These are phyloP conservation scores for Lactarius indigo DNA, from an alignment of 768 basidiomycete species.

Conservation along the genomic window DNA sequence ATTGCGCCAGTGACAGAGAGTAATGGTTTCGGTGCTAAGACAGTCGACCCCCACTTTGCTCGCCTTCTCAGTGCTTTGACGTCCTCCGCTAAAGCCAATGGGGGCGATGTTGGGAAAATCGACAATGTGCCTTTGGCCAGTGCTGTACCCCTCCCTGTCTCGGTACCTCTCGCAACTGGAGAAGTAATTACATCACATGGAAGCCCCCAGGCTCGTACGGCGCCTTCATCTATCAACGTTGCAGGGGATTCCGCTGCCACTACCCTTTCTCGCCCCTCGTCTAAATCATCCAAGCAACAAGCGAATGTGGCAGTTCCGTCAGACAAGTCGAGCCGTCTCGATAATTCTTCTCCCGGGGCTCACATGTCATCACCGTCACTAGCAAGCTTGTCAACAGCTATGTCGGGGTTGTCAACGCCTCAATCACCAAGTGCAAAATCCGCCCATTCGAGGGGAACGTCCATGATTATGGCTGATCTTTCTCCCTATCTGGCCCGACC, in stretches of 20 bases:
- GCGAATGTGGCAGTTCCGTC: background rate
- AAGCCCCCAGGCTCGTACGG: conserved; percentile 4
- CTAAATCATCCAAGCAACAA: conserved; percentile 5
- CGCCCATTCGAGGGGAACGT: conserved; percentile 37
- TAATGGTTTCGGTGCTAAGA: conserved; percentile 31
- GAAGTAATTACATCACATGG: background rate
- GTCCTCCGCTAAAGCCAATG: conserved; percentile 41
- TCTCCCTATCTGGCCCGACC: conserved; percentile 64
- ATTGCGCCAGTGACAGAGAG: conserved; percentile 34
- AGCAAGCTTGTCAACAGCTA: conserved; percentile 5
- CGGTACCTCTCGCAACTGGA: background rate
- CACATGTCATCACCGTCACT: conserved; percentile 11
- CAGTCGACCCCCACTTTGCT: conserved; percentile 69
- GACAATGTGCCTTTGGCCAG: background rate
- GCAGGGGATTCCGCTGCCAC: background rate
- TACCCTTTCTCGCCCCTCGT: background rate
- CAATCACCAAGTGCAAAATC: conserved; percentile 22
- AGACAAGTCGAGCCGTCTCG: background rate
- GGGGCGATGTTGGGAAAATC: background rate
- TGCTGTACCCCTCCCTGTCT: background rate
- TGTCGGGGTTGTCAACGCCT: conserved; percentile 17
- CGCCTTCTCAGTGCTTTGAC: conserved; percentile 60
- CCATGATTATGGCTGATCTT: conserved; percentile 55
- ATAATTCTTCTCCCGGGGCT: background rate
- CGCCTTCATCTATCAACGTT: background rate